phyloP scores from a whole-genome alignment of 2,329 filamentous ascomycete genomes.

The Samsoniella hepiali region DNA sequence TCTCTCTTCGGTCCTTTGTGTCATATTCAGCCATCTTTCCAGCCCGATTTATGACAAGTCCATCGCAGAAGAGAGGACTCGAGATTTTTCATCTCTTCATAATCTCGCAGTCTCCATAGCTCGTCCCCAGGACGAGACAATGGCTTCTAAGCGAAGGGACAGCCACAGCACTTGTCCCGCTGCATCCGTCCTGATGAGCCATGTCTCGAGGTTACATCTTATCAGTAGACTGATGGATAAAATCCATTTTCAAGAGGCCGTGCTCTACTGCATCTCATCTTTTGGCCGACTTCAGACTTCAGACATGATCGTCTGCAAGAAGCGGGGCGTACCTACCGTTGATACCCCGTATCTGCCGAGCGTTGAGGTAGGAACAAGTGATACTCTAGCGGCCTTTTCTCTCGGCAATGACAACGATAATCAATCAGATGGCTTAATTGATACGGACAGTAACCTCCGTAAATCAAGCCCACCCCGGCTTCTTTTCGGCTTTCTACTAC shows the following conservation, averaged over 20 bases:
- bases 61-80: too few relatives aligned
- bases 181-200: not conserved
- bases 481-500: not conserved
- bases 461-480: not conserved
- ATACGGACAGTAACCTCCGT: not conserved
- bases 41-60: not conserved
- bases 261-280: conserved; percentile 10
- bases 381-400: not conserved
- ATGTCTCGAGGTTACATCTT: not conserved
- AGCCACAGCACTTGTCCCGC: not conserved
- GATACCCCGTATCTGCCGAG: not conserved
- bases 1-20: not conserved
- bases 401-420: not conserved
- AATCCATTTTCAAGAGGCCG: not conserved
- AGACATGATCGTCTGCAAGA: conserved; percentile 7
- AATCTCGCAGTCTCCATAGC: conserved; percentile 3
- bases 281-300: not conserved
- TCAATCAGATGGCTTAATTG: not conserved
- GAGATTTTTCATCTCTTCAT: not conserved
- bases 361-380: not conserved
- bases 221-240: not conserved
- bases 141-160: not conserved
- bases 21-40: not conserved
- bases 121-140: not conserved
- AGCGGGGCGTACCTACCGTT: not conserved